A percentile compares a stretch with the other conserved stretches of the same genome.
These are phyloP conservation scores for Scedosporium dehoogii DNA, from an alignment of 2,329 filamentous ascomycete genomes.

Conservation along the genomic window DNA sequence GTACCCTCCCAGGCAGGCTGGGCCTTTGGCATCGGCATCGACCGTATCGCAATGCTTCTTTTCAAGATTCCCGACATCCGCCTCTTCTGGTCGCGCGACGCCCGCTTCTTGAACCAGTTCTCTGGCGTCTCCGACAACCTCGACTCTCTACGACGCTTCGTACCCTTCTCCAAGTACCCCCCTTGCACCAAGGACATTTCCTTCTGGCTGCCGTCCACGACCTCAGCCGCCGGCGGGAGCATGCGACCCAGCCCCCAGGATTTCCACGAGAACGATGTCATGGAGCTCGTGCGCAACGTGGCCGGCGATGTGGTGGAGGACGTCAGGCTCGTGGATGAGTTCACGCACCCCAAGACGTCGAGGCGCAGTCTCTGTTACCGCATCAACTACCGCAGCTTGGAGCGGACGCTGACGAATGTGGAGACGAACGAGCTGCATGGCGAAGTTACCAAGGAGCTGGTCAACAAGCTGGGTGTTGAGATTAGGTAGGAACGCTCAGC, in stretches of 20 bases:
- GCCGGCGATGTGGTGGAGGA: slow-evolving; percentile 82
- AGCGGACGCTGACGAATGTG: slow-evolving; percentile 76
- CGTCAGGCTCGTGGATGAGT: slow-evolving; percentile 74
- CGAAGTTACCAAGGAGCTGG: slow-evolving; percentile 53
- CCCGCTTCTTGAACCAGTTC: slow-evolving; percentile 83
- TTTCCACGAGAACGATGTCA: slow-evolving; percentile 93
- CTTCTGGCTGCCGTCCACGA: slow-evolving; percentile 61
- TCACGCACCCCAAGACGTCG: slow-evolving; percentile 76
- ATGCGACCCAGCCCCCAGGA: slow-evolving; percentile 26
- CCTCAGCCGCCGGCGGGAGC: slow-evolving; percentile 38
- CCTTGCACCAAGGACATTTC: slow-evolving; percentile 85
- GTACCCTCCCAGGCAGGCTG: slow-evolving; percentile 72
- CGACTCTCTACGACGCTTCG: slow-evolving; percentile 50
- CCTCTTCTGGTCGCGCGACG: slow-evolving; percentile 85
- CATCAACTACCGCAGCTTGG: slow-evolving; percentile 86
- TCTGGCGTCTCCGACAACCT: slow-evolving; percentile 45
- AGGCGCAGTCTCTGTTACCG: slow-evolving; percentile 82
- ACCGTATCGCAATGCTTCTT: slow-evolving; percentile 93
- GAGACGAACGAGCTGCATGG: slow-evolving; percentile 72
- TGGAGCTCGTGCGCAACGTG: slow-evolving; percentile 83
- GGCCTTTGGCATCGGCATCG: slow-evolving; percentile 91
- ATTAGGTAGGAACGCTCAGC: slow-evolving; percentile 34
- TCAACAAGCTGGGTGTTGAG: slow-evolving; percentile 67
- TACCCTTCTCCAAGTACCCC: slow-evolving; percentile 85
- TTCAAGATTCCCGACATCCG: slow-evolving; percentile 95